These are phyloP conservation scores for Coemansia linderi DNA, from an alignment of 371 early-diverging fungal species.

Conservation along the genomic window DNA sequence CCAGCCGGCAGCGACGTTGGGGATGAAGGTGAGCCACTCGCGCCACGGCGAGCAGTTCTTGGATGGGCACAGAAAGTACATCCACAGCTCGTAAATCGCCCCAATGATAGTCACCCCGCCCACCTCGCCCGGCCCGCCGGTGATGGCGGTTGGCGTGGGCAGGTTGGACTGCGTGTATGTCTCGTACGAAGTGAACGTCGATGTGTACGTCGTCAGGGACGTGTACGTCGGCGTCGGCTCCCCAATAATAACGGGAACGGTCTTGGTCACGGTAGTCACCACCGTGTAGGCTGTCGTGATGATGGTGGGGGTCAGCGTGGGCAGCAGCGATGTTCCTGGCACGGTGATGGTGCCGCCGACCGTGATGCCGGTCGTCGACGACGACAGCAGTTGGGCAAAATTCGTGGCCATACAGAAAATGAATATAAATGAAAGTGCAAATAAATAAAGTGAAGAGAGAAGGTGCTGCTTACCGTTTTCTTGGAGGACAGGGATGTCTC, in stretches of 20 bases:
- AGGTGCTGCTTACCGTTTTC: neutral
- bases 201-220: slow-evolving; percentile 37
- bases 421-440: neutral
- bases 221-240: slow-evolving; percentile 21
- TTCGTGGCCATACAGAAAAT: neutral
- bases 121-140: slow-evolving; percentile 43
- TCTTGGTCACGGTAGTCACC: slow-evolving; percentile 29
- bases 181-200: slow-evolving; percentile 28
- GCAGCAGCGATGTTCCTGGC: slow-evolving; percentile 7
- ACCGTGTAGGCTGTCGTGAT: slow-evolving; percentile 27
- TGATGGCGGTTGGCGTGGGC: slow-evolving; percentile 26
- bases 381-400: slow-evolving; percentile 10
- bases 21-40: slow-evolving; percentile 52
- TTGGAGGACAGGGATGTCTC: neutral
- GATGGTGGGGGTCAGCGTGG: slow-evolving; percentile 1
- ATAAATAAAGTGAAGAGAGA: neutral
- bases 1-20: slow-evolving; percentile 47
- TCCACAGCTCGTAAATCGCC: slow-evolving; percentile 41
- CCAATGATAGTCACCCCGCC: slow-evolving; percentile 39
- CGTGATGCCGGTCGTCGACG: slow-evolving; percentile 32
- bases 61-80: slow-evolving; percentile 51
- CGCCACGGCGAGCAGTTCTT: slow-evolving; percentile 44
- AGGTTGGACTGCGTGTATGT: slow-evolving; percentile 20
- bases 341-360: slow-evolving; percentile 26
- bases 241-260: slow-evolving; percentile 6